These are phyloP conservation scores for Allium sativum DNA, from an alignment of 106 monocot genomes.

Conservation along the genomic window DNA sequence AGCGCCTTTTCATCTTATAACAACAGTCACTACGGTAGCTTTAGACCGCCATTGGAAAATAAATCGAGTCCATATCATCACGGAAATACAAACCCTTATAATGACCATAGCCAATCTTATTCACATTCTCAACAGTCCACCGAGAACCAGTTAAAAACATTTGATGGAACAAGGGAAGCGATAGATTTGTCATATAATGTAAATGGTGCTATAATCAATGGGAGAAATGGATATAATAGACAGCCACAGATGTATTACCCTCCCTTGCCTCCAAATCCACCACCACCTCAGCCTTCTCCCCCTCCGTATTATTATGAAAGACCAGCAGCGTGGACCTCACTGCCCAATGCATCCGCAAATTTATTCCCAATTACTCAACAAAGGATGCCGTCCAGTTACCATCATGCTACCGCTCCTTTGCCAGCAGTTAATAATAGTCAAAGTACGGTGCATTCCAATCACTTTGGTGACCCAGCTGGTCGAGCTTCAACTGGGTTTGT, in stretches of 20 bases:
- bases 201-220: neutral
- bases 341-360: slow-evolving; percentile 1
- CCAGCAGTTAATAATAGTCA: neutral
- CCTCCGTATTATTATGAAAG: slow-evolving; percentile 8
- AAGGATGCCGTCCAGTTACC: too few relatives aligned
- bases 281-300: slow-evolving; percentile 16
- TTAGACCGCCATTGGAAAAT: slow-evolving; percentile 4
- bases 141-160: too few relatives aligned
- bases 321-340: slow-evolving; percentile 13
- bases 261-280: slow-evolving; percentile 11
- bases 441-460: slow-evolving; percentile 2
- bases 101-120: too few relatives aligned
- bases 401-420: too few relatives aligned
- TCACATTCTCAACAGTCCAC: too few relatives aligned
- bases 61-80: slow-evolving; percentile 6
- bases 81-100: neutral
- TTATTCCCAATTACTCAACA: neutral
- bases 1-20: neutral
- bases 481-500: slow-evolving; percentile 12
- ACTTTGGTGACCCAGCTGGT: slow-evolving; percentile 8
- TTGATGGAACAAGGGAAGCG: neutral
- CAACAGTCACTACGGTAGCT: slow-evolving; percentile 4
- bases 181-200: neutral
- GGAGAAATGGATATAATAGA: slow-evolving; percentile 1
- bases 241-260: slow-evolving; percentile 19